Evolutionary conservation across 768 basidiomycete genomes (phyloP).

Genomic region (Collybia mongolica): DNA sequence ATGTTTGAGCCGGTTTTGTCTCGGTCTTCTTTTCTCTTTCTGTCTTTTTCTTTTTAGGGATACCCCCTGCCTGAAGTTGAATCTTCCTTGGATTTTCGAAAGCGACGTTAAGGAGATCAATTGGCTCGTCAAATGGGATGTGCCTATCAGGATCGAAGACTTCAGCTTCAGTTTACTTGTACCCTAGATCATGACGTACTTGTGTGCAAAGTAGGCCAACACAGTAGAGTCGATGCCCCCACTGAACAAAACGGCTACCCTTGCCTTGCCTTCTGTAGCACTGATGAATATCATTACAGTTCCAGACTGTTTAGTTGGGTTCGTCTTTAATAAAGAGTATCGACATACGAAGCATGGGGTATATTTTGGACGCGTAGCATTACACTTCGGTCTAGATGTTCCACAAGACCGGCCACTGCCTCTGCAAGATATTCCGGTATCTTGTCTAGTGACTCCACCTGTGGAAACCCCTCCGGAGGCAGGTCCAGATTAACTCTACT

Average conservation of each 20-base stretch:
- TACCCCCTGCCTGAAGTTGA: conserved; percentile 43
- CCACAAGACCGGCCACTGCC: conserved; percentile 50
- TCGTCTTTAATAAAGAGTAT: neutral
- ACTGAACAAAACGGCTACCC: conserved; percentile 88
- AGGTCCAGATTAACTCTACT: conserved; percentile 44
- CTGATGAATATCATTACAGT: conserved; percentile 10
- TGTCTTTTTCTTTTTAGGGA: conserved; percentile 44
- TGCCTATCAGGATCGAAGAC: conserved; percentile 55
- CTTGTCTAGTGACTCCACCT: conserved; percentile 30
- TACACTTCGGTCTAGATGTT: conserved; percentile 64
- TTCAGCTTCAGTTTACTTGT: conserved; percentile 1
- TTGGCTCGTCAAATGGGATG: conserved; percentile 72
- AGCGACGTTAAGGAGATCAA: conserved; percentile 90
- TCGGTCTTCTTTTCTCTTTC: conserved; percentile 14
- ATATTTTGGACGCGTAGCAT: conserved; percentile 67
- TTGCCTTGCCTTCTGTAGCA: conserved; percentile 35
- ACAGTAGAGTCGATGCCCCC: conserved; percentile 95
- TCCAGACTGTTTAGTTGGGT: neutral
- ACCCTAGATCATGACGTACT: conserved; percentile 31
- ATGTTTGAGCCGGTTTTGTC: conserved; percentile 13
- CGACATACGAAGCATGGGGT: conserved; percentile 42
- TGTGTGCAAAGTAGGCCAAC: conserved; percentile 77
- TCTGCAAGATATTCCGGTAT: conserved; percentile 42
- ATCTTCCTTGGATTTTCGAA: conserved; percentile 94
- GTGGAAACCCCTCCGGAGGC: conserved; percentile 42